Evolutionary conservation across 2,329 filamentous ascomycete species (phyloP).

Genomic region (Aspergillus ochraceus): DNA sequence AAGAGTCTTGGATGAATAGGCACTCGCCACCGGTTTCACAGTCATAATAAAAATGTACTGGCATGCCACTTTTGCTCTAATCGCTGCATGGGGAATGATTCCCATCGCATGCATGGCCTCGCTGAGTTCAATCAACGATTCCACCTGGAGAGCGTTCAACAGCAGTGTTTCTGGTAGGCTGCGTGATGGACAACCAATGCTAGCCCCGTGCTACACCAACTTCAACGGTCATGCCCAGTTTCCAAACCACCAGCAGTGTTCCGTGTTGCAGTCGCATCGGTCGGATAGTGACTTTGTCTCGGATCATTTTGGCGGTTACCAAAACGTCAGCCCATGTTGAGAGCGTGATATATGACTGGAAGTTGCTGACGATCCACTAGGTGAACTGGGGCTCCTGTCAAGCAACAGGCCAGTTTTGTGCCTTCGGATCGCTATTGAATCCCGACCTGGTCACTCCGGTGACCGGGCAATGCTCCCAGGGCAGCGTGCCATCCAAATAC

Average conservation of each 20-base stretch:
- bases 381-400: conserved; percentile 12
- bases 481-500: conserved; percentile 11
- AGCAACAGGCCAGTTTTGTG: conserved; percentile 7
- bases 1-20: no score
- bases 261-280: background rate
- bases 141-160: conserved; percentile 8
- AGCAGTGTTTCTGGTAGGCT: conserved; percentile 6
- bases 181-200: conserved; percentile 7
- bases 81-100: no score
- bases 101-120: background rate
- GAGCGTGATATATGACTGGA: no score
- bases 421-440: background rate
- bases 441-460: background rate
- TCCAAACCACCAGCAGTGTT: conserved; percentile 2
- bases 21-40: no score
- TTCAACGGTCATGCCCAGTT: background rate
- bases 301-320: conserved; percentile 10
- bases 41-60: no score
- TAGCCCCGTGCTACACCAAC: conserved; percentile 4
- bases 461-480: conserved; percentile 5
- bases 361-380: background rate
- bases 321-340: background rate
- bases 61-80: no score
- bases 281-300: background rate
- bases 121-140: background rate